Conservation (phyloP, 306 rosid genomes). For the Begonia masoniana region DNA sequence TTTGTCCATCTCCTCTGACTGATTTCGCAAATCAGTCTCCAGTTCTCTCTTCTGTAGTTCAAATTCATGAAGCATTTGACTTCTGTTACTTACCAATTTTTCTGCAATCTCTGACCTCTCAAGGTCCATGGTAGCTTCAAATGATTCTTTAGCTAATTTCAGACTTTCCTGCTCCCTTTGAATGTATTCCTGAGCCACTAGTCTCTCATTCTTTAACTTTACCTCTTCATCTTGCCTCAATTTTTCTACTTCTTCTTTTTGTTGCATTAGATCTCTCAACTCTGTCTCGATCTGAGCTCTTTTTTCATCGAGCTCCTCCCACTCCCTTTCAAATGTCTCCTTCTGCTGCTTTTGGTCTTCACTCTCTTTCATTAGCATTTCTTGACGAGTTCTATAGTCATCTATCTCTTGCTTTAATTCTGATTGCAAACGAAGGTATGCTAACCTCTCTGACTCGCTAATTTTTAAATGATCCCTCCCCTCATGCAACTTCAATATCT, state of each 20-base stretch:
- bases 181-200: constrained; percentile 34
- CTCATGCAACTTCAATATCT: constrained; percentile 47
- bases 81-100: constrained; percentile 56
- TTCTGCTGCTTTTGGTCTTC: constrained; percentile 82
- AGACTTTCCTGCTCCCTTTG: constrained; percentile 65
- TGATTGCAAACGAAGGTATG: constrained; percentile 55
- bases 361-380: constrained; percentile 66
- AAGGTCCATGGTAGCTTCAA: constrained; percentile 60
- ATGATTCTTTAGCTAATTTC: constrained; percentile 69
- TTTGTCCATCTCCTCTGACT: constrained; percentile 64
- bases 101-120: constrained; percentile 59
- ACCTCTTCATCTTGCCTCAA: constrained; percentile 58
- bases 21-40: constrained; percentile 72
- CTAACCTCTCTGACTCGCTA: constrained; percentile 73
- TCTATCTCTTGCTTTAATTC: constrained; percentile 79
- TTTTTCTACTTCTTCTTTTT: constrained; percentile 60
- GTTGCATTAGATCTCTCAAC: constrained; percentile 40
- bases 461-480: constrained; percentile 51
- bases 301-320: constrained; percentile 72
- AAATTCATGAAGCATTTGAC: constrained; percentile 63
- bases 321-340: constrained; percentile 81
- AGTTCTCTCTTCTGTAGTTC: constrained; percentile 61
- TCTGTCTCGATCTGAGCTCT: constrained; percentile 71
- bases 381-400: constrained; percentile 73
- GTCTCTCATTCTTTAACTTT: constrained; percentile 57